Percentiles rank a stretch among this genome's conserved stretches.
These are phyloP conservation scores for Arachis monticola DNA, from an alignment of 331 rosid species.

Conservation along the genomic window DNA sequence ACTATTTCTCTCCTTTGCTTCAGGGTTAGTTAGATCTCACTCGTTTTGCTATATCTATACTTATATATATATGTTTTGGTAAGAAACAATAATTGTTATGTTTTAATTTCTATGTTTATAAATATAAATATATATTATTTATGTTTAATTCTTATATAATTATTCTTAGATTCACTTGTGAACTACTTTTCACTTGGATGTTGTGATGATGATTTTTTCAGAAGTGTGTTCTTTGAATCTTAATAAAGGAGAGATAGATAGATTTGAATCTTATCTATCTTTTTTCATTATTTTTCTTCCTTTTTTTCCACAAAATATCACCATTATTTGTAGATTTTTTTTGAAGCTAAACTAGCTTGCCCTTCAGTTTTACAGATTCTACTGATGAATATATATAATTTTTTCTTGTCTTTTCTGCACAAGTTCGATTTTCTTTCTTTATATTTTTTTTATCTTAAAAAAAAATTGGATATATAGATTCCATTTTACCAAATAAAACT, in stretches of 20 bases:
- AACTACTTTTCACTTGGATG: too few species aligned
- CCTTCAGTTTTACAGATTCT: constrained; percentile 1
- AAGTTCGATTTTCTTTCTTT: not conserved
- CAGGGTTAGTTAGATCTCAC: constrained; percentile 41
- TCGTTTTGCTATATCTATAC: not conserved
- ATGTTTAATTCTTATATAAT: constrained; percentile 12
- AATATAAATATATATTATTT: not conserved
- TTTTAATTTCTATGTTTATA: not conserved
- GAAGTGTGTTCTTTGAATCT: not conserved
- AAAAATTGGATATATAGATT: too few species aligned
- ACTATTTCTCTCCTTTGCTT: not conserved
- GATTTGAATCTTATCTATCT: constrained; percentile 6
- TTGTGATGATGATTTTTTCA: not conserved
- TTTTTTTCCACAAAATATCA: not conserved
- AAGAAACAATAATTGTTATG: not conserved
- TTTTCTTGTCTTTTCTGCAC: constrained; percentile 4
- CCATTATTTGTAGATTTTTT: constrained; percentile 1
- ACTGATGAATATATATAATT: not conserved
- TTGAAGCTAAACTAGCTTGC: not conserved
- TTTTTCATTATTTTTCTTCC: not conserved
- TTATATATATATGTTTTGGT: not conserved
- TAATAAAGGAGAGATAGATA: not conserved
- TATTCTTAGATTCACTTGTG: not conserved
- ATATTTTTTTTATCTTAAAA: not conserved
- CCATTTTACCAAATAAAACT: too few species aligned